Conservation (phyloP, 176 grass and related monocot genomes). For the Thalia dealbata region DNA sequence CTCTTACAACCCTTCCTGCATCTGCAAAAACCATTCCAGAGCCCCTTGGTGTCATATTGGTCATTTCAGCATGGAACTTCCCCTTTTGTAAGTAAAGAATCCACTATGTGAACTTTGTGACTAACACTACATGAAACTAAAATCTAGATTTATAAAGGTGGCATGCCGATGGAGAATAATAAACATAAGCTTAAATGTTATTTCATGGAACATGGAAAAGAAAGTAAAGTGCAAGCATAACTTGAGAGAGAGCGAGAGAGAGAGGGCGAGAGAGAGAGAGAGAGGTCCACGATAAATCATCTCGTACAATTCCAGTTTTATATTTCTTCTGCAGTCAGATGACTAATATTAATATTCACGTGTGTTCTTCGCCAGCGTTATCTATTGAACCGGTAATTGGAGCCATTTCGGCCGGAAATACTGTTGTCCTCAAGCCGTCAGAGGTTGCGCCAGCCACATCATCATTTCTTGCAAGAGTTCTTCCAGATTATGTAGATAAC, state of each 20-base stretch:
- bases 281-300: neutral
- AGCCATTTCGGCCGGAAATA: slow-evolving; percentile 79
- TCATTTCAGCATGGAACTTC: slow-evolving; percentile 96
- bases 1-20: slow-evolving; percentile 66
- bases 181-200: neutral
- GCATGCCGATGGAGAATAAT: neutral
- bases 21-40: slow-evolving; percentile 59
- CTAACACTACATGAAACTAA: neutral
- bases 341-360: too few species aligned
- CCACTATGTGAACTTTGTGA: neutral
- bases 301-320: too few species aligned
- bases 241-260: neutral
- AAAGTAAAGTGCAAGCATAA: neutral
- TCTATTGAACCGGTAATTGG: slow-evolving; percentile 80
- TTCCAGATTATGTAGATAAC: slow-evolving; percentile 78
- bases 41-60: slow-evolving; percentile 67
- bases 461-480: slow-evolving; percentile 47
- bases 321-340: too few species aligned
- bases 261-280: neutral
- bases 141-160: neutral
- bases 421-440: slow-evolving; percentile 81
- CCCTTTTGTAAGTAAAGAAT: slow-evolving; percentile 67
- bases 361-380: slow-evolving; percentile 34
- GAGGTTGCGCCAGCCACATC: slow-evolving; percentile 78
- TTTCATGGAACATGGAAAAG: neutral